A percentile compares a stretch with the other conserved stretches of the same genome.
Conservation (phyloP, 495 filamentous ascomycete genomes). For the Aspergillus coremiiformis region DNA sequence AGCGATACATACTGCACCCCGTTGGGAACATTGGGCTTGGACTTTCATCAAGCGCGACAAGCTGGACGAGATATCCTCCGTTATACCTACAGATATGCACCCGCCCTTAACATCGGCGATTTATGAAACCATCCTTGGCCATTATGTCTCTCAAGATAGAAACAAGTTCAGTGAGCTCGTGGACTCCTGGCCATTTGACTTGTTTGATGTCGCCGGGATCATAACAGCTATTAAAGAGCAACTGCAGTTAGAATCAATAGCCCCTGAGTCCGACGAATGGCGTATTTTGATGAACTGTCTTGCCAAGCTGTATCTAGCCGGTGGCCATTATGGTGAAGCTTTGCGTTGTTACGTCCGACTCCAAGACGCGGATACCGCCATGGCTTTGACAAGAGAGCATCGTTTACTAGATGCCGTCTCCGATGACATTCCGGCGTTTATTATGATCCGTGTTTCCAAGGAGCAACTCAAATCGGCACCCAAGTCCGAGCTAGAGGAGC, state of each 20-base stretch:
- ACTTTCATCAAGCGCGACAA: conserved; percentile 76
- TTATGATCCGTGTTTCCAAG: conserved; percentile 75
- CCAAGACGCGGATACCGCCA: conserved; percentile 83
- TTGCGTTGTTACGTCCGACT: conserved; percentile 81
- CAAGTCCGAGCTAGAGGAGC: conserved; percentile 62
- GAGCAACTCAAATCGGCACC: conserved; percentile 60
- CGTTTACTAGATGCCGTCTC: conserved; percentile 78
- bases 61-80: conserved; percentile 79
- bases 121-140: conserved; percentile 77
- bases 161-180: conserved; percentile 67
- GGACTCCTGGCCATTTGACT: conserved; percentile 72
- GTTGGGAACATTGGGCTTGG: conserved; percentile 95
- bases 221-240: conserved; percentile 65
- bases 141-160: conserved; percentile 72
- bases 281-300: conserved; percentile 72
- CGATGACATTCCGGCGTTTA: conserved; percentile 83
- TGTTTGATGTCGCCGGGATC: conserved; percentile 69
- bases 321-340: conserved; percentile 72
- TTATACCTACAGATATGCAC: conserved; percentile 69
- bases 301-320: conserved; percentile 73
- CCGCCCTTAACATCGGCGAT: conserved; percentile 74
- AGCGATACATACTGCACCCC: conserved; percentile 65
- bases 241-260: conserved; percentile 58
- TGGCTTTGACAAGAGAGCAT: conserved; percentile 74
- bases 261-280: conserved; percentile 74